phyloP scores from a whole-genome alignment of 768 basidiomycete species.

The Dentipellis sp. region DNA sequence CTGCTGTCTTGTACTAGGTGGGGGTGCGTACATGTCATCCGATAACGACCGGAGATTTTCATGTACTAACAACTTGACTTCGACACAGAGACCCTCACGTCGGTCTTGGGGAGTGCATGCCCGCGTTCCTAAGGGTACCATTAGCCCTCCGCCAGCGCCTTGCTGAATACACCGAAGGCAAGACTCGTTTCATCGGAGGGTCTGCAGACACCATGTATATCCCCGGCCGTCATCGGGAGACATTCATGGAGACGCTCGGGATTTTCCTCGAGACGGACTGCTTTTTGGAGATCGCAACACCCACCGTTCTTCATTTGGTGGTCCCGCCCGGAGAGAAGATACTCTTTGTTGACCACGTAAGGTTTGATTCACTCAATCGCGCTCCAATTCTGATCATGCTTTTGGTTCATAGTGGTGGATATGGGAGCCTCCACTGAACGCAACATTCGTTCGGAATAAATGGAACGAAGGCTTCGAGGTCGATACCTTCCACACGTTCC shows the following conservation, averaged over 20 bases:
- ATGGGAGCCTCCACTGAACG: slow-evolving; percentile 35
- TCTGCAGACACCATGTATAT: slow-evolving; percentile 42
- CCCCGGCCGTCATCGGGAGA: slow-evolving; percentile 29
- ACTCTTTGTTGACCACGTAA: slow-evolving; percentile 38
- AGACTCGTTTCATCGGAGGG: slow-evolving; percentile 35
- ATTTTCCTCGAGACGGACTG: slow-evolving; percentile 38
- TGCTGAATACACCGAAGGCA: slow-evolving; percentile 23
- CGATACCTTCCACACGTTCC: slow-evolving; percentile 42
- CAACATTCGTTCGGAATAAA: slow-evolving; percentile 34
- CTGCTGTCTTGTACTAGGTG: slow-evolving; percentile 3
- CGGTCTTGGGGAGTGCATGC: slow-evolving; percentile 34
- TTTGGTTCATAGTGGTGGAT: slow-evolving; percentile 33
- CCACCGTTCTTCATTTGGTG: slow-evolving; percentile 35
- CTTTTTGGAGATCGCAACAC: slow-evolving; percentile 41
- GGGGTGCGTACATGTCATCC: slow-evolving; percentile 9
- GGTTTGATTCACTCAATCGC: slow-evolving; percentile 7
- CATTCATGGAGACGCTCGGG: slow-evolving; percentile 32
- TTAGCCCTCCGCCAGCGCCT: slow-evolving; percentile 27
- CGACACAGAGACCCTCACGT: slow-evolving; percentile 32
- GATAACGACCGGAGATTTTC: background rate
- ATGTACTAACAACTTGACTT: background rate
- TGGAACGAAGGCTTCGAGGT: slow-evolving; percentile 39
- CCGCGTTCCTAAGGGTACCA: slow-evolving; percentile 29
- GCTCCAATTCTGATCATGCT: background rate
- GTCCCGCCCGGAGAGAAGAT: slow-evolving; percentile 30